Percentiles rank a stretch among this genome's conserved stretches.
These are phyloP conservation scores for Coniochaeta pulveracea DNA, from an alignment of 2,329 filamentous ascomycete species.

Conservation along the genomic window DNA sequence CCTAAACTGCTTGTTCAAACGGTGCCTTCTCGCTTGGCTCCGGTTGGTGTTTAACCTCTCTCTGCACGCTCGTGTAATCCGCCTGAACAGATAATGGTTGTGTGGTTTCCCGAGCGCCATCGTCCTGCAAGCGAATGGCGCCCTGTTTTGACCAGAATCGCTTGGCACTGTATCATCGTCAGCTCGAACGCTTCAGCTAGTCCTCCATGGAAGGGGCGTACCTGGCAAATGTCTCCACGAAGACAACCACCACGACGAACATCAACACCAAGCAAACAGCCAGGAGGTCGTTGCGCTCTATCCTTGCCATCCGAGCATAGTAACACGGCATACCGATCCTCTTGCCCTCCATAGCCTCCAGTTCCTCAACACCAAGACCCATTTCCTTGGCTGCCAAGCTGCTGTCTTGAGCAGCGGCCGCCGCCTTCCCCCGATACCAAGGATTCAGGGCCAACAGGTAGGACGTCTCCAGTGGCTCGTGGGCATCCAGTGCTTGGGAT, in stretches of 20 bases:
- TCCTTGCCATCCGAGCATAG: constrained; percentile 8
- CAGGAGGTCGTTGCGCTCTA: constrained; percentile 17
- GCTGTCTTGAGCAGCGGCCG: too few relatives aligned
- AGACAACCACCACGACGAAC: constrained; percentile 18
- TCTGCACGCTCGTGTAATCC: neutral
- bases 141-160: constrained; percentile 2
- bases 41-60: too few relatives aligned
- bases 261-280: constrained; percentile 17
- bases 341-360: neutral
- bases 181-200: constrained; percentile 4
- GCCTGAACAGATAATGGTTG: neutral
- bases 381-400: too few relatives aligned
- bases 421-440: constrained; percentile 10
- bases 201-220: constrained; percentile 5
- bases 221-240: constrained; percentile 17
- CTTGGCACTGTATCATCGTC: constrained; percentile 6
- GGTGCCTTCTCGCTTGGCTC: neutral
- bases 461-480: neutral
- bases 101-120: neutral
- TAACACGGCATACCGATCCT: constrained; percentile 10
- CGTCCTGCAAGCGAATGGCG: constrained; percentile 1
- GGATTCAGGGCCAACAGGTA: neutral
- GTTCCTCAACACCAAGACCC: neutral
- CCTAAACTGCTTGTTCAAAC: neutral
- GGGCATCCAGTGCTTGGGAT: neutral